A percentile compares a stretch with the other conserved stretches of the same genome.
phyloP scores from a whole-genome alignment of 2,329 filamentous ascomycete species.

The Cadophora malorum region DNA sequence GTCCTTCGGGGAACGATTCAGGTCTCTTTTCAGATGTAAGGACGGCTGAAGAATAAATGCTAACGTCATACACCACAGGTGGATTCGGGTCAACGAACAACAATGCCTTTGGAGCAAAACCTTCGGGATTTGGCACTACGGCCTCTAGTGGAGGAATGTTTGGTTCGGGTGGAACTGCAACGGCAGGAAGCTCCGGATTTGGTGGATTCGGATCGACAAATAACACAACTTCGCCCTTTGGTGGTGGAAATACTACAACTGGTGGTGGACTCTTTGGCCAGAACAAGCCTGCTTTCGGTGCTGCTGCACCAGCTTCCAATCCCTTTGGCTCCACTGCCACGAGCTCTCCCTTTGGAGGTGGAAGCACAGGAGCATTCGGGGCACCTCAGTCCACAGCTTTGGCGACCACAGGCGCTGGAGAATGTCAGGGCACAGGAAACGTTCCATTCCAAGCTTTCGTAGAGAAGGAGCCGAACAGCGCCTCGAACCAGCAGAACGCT shows the following conservation, averaged over 20 bases:
- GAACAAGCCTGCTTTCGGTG: conserved; percentile 43
- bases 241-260: conserved; percentile 36
- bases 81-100: conserved; percentile 52
- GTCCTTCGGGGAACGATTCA: not conserved
- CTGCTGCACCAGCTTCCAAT: conserved; percentile 37
- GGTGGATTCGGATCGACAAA: conserved; percentile 53
- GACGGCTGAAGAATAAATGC: conserved; percentile 22
- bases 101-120: conserved; percentile 46
- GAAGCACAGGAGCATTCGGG: conserved; percentile 48
- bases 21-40: conserved; percentile 5
- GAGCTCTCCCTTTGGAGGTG: conserved; percentile 41
- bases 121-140: conserved; percentile 54
- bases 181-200: conserved; percentile 46
- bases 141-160: conserved; percentile 54
- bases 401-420: conserved; percentile 53
- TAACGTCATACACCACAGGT: conserved; percentile 38
- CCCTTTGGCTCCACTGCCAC: conserved; percentile 46
- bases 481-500: conserved; percentile 60
- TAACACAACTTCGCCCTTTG: conserved; percentile 41
- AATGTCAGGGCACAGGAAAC: conserved; percentile 72
- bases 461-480: conserved; percentile 74
- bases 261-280: conserved; percentile 43
- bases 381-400: conserved; percentile 54
- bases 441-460: conserved; percentile 71
- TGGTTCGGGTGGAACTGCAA: conserved; percentile 53